Percentiles rank a stretch among this genome's conserved stretches.
Evolutionary conservation across 768 basidiomycete genomes (phyloP).

Genomic region (Coprinopsis strossmayeri): DNA sequence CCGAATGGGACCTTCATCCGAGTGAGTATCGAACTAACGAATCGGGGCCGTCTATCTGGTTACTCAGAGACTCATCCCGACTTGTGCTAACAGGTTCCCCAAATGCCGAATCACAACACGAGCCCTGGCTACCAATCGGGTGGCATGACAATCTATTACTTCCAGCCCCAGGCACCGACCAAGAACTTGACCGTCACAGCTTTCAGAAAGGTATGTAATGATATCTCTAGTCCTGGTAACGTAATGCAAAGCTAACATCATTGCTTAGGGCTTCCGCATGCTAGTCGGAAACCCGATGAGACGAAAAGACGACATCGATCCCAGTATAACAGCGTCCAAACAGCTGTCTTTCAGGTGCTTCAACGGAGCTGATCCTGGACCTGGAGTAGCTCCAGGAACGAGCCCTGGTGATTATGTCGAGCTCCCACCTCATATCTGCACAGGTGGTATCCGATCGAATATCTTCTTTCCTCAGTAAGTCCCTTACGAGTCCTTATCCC

Average conservation of each 20-base stretch:
- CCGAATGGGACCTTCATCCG: conserved; percentile 6
- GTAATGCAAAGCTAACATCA: neutral
- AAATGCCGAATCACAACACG: conserved; percentile 5
- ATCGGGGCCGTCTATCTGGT: neutral
- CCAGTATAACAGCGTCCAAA: neutral
- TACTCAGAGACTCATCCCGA: neutral
- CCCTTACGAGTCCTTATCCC: neutral
- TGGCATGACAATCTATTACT: conserved; percentile 9
- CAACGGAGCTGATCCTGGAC: neutral
- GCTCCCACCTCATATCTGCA: neutral
- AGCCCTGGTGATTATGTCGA: conserved; percentile 1
- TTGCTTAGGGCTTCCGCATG: conserved; percentile 8
- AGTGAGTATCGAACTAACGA: neutral
- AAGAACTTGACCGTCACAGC: neutral
- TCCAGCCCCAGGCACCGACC: neutral
- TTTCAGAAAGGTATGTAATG: conserved; percentile 5
- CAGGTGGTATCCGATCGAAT: conserved; percentile 7
- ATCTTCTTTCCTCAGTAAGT: conserved; percentile 10
- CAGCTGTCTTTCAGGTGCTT: conserved; percentile 5
- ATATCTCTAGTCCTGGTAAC: neutral
- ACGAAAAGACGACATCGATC: neutral
- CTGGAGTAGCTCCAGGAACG: neutral
- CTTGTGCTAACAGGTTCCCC: conserved; percentile 3
- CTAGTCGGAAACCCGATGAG: neutral
- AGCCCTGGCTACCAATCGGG: conserved; percentile 1